Conservation (phyloP, 345 rosid species). For the Brassica napus region DNA sequence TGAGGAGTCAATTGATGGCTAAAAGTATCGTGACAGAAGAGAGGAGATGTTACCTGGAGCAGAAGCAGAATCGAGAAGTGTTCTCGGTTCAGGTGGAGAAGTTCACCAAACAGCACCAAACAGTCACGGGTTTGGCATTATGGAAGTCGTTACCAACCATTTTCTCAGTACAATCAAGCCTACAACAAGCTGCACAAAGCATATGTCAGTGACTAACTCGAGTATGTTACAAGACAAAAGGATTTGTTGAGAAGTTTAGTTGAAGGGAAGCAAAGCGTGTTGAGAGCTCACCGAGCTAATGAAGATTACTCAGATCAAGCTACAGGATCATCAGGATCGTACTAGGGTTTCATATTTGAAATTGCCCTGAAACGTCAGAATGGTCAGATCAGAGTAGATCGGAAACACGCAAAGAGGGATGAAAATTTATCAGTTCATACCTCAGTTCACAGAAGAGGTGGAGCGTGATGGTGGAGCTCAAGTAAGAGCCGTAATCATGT, state of each 20-base stretch:
- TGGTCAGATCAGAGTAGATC: neutral
- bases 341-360: neutral
- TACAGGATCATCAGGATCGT: no score
- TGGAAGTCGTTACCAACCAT: no score
- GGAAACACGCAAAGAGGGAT: neutral
- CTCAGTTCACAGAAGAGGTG: neutral
- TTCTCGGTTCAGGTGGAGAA: neutral
- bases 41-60: no score
- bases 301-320: neutral
- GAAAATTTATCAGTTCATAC: neutral
- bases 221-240: no score
- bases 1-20: no score
- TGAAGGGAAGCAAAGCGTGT: no score
- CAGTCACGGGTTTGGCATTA: neutral
- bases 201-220: no score
- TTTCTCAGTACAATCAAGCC: no score
- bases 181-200: no score
- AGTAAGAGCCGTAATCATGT: neutral
- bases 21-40: no score
- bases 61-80: neutral
- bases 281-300: neutral
- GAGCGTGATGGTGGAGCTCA: neutral
- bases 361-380: neutral
- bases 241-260: no score
- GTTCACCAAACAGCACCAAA: neutral